These are phyloP conservation scores for Thalassiosira profunda DNA, from an alignment of 108 stramenopile species.

Conservation along the genomic window DNA sequence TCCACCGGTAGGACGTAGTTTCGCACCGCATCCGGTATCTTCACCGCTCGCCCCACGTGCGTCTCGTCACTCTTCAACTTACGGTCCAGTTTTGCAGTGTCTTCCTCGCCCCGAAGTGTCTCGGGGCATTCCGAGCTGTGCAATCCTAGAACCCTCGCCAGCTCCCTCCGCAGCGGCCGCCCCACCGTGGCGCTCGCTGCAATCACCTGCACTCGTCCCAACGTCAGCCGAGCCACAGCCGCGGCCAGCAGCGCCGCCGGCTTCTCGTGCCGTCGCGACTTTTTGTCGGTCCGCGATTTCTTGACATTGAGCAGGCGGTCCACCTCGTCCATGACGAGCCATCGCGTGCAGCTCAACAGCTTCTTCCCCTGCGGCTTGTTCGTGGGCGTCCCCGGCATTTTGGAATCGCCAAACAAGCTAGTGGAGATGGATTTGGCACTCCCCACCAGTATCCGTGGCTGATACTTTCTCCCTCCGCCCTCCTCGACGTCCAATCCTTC, in stretches of 20 bases:
- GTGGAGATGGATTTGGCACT: constrained; percentile 81
- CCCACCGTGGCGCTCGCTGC: constrained; percentile 96
- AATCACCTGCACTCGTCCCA: constrained; percentile 81
- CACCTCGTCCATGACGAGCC: constrained; percentile 87
- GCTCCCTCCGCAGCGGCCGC: constrained; percentile 87
- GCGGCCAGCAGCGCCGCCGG: constrained; percentile 85
- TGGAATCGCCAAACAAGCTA: constrained; percentile 72
- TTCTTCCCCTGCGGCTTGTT: constrained; percentile 79
- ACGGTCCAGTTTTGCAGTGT: constrained; percentile 26
- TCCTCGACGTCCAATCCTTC: constrained; percentile 28
- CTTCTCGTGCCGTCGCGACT: constrained; percentile 73
- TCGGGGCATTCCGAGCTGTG: constrained; percentile 78
- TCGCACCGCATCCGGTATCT: constrained; percentile 75
- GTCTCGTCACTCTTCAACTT: constrained; percentile 25
- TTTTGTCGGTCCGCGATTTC: constrained; percentile 45
- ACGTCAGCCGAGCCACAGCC: constrained; percentile 68
- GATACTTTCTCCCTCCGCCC: constrained; percentile 1
- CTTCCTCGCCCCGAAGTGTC: constrained; percentile 63
- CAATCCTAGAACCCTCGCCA: constrained; percentile 86
- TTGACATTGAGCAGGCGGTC: constrained; percentile 73
- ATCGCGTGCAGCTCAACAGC: constrained; percentile 59
- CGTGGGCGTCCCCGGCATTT: constrained; percentile 83
- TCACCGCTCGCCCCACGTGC: constrained; percentile 76
- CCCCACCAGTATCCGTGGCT: constrained; percentile 77
- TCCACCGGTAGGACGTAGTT: constrained; percentile 74